A percentile compares a stretch with the other conserved stretches of the same genome.
phyloP scores from a whole-genome alignment of 306 rosid species.

The Medicago arabica region DNA sequence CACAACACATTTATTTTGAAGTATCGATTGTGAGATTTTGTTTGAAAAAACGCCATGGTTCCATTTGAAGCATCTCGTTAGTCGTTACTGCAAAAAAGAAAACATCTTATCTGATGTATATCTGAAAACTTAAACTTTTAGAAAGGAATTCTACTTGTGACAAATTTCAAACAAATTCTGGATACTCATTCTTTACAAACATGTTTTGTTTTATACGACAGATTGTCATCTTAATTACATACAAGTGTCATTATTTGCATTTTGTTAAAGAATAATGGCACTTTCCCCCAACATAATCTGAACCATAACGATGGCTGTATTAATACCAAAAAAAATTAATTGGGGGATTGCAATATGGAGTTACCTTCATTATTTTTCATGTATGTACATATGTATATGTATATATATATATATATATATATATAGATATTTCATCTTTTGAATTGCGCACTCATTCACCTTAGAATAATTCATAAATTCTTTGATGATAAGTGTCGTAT shows the following conservation, averaged over 20 bases:
- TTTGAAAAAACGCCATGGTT: no score
- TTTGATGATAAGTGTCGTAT: constrained; percentile 4
- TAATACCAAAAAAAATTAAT: no score
- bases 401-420: not conserved
- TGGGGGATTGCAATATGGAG: not conserved
- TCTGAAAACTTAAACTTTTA: no score
- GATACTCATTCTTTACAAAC: no score
- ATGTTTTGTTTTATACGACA: not conserved
- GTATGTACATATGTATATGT: no score
- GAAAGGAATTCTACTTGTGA: no score
- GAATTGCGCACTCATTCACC: not conserved
- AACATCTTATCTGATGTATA: no score
- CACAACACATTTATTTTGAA: no score
- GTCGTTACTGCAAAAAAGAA: no score
- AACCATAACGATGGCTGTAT: not conserved
- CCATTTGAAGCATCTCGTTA: no score
- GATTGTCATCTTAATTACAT: not conserved
- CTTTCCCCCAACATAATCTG: not conserved
- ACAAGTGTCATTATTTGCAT: not conserved
- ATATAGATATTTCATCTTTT: not conserved
- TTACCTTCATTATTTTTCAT: not conserved
- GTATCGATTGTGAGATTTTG: no score
- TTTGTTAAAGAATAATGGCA: not conserved
- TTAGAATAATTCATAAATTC: not conserved
- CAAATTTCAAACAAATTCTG: no score